Conservation (phyloP, 2,329 filamentous ascomycete species). For the Penicillium rolfsii region DNA sequence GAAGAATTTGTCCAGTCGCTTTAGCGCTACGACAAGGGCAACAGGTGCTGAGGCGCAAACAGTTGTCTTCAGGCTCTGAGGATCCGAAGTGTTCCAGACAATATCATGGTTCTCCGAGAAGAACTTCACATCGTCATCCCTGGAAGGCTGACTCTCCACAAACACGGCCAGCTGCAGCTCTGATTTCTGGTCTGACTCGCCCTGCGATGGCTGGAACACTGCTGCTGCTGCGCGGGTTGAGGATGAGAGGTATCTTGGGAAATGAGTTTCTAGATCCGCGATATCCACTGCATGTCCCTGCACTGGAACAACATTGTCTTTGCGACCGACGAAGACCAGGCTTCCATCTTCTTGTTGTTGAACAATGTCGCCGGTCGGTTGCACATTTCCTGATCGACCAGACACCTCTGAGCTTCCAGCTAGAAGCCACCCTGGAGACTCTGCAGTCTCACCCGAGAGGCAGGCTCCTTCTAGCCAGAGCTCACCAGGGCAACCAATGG, state of each 20-base stretch:
- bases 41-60: slow-evolving; percentile 33
- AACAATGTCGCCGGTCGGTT: slow-evolving; percentile 40
- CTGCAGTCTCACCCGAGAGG: slow-evolving; percentile 30
- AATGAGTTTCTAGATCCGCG: slow-evolving; percentile 45
- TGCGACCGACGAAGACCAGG: slow-evolving; percentile 38
- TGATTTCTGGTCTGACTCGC: slow-evolving; percentile 19
- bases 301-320: slow-evolving; percentile 37
- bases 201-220: slow-evolving; percentile 26
- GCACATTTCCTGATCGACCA: slow-evolving; percentile 38
- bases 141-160: slow-evolving; percentile 35
- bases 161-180: slow-evolving; percentile 36
- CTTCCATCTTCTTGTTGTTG: slow-evolving; percentile 34
- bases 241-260: slow-evolving; percentile 41
- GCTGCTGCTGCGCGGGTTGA: slow-evolving; percentile 34
- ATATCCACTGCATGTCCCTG: slow-evolving; percentile 48
- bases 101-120: slow-evolving; percentile 32
- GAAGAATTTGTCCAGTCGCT: slow-evolving; percentile 49
- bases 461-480: slow-evolving; percentile 48
- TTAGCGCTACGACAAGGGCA: slow-evolving; percentile 41
- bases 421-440: slow-evolving; percentile 33
- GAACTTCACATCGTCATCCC: slow-evolving; percentile 34
- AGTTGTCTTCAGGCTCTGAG: slow-evolving; percentile 14
- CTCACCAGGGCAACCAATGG: slow-evolving; percentile 46
- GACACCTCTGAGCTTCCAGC: slow-evolving; percentile 37
- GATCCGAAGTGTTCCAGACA: slow-evolving; percentile 14